Evolutionary conservation across 208 protist genomes (phyloP), one percentile per base, ranked within the genome.

Genomic region (Naegleria fowleri): DNA sequence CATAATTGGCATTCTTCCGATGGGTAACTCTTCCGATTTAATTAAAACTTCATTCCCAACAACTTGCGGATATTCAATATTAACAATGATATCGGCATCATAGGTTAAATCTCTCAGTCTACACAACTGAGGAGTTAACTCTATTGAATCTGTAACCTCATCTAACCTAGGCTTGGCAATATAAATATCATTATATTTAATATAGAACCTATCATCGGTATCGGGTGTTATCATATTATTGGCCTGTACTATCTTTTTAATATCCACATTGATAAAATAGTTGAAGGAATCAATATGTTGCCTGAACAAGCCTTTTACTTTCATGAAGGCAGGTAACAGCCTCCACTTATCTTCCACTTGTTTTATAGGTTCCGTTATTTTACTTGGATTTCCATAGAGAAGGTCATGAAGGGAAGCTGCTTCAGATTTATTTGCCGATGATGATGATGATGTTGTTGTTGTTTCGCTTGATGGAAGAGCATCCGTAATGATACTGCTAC

Each of bases 1-100:
- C 99, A 99, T 99, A 38, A 99, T 99, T 0, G 99, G 99, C 91
- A 99, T 98, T 38, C 96, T 95, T 0, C 99, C 98, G 93, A 99
- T 99, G 55, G 93, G 93, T 33, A 99, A 90, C 1, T 94, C 92
- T n/a, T 95, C 93, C 0, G 91, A 86, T 36, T 94, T 96, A 83
- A 96, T 39, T 5, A 93, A 88, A 55, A 84, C 59, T 84, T 92
- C n/a, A 52, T 94, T 95, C 6, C 93, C 96, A 58, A 94, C 89
- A 22, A 92, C 96, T 91, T 55, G 67, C n/a, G 67, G 67, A 79
- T 97, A 98, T 87, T 96, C 93, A 29, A 98, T 91, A 90, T 98
- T 93, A 19, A 96, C 95, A 48, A 85, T 86, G 29, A 99, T 97
- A 29, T 94, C 95, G 22, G 98, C 98, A 51, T 95, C 93, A 94